Base-by-base conservation (phyloP, 257 asterid species). In the Gentiana dahurica region DNA sequence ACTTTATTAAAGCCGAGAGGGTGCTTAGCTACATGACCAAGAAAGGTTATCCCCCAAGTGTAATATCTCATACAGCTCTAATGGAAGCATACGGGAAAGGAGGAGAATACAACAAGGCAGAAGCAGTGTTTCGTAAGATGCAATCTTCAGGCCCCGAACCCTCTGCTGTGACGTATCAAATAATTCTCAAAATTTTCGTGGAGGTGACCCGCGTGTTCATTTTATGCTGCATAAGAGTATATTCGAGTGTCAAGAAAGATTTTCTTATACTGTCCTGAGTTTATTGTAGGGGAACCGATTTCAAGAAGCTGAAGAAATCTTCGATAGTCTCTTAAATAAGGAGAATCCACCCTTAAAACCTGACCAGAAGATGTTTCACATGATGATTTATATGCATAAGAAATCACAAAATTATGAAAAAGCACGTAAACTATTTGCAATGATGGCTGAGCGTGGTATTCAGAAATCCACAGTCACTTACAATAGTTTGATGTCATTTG, bases 11-110 rank as follows among this genome's bases (percentile, higher is more conserved):
- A 73, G 95, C 98, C 2, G 98, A 92, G 77, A 85, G 81, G 71
- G 47, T 88, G 59, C 68, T 92, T 70, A 73, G 87, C 68, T 80
- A 77, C 84, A 85, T 92, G 89, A 81, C 61, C 67, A 77, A 67
- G 72, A 85, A 83, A 51, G 95, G 93, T 8, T 78, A 79, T 77
- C 87, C 87, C 3, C 91, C 93, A 44, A 92, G 80, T 60, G 94
- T 88, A 12, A 88, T 73, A 55, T 85, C 98, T 59, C 76, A 85
- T 73, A 92, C 98, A 32, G 97, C 95, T 65, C 94, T 92, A 48
- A 88, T 92, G 95, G 98, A 92, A 75, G 91, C 98, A 39, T 87
- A 92, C 59, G 97, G 97, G 55, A 88, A 69, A 76, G 95, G 90
- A 44, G 81, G 94, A 53, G 90, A 85, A 62, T 81, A 63, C 72